Evolutionary conservation across 805 yeast genomes (phyloP), one percentile per base, ranked within the genome.

Genomic region (Hanseniaspora valbyensis): DNA sequence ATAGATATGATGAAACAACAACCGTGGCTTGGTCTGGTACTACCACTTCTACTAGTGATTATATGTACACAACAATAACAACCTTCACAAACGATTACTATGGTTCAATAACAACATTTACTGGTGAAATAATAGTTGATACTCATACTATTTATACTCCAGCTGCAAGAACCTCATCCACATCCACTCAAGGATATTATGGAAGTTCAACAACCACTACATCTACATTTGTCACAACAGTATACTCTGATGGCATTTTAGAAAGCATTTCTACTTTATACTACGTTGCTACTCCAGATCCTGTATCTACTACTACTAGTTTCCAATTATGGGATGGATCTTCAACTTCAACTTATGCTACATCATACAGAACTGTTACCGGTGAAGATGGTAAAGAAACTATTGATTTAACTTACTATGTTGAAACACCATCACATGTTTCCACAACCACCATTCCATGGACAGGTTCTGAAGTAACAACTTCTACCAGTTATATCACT

Each of bases 91-190:
- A n/a, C n/a, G n/a, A n/a, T n/a, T n/a, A n/a, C n/a, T n/a, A n/a
- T n/a, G n/a, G n/a, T n/a, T n/a, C n/a, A n/a, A n/a, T n/a, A n/a
- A n/a, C n/a, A n/a, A n/a, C n/a, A n/a, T n/a, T n/a, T n/a, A n/a
- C n/a, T n/a, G n/a, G n/a, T n/a, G n/a, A n/a, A n/a, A n/a, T n/a
- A n/a, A n/a, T n/a, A n/a, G n/a, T n/a, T n/a, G n/a, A n/a, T n/a
- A n/a, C n/a, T n/a, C n/a, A n/a, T n/a, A n/a, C n/a, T 26, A 53
- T 54, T 16, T 42, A 54, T 41, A 53, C 55, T 18, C 57, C 57
- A 37, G 14, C 22, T 18, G 24, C 49, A 12, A 44, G 40, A 30
- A 36, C 44, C 12, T 28, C 25, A 18, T 30, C 45, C 10, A 38
- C 52, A 24, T 25, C 34, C 7, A 38, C 26, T 16, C 21, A 22